phyloP scores from a whole-genome alignment of 2,329 filamentous ascomycete genomes.

The Colletotrichum echinochloae region DNA sequence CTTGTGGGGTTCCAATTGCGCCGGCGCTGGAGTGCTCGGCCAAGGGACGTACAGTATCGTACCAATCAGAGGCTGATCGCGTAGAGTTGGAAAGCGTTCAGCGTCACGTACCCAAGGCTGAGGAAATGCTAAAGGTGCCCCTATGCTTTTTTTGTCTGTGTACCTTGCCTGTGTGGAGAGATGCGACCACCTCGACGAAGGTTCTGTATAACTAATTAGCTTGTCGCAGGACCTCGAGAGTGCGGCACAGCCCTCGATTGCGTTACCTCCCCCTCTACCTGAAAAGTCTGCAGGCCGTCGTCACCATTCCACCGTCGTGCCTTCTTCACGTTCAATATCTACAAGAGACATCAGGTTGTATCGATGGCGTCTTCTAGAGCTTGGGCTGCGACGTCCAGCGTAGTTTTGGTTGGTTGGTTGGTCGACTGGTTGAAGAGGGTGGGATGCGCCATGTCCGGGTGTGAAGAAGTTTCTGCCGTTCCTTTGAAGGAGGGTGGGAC shows the following conservation, averaged over 20 bases:
- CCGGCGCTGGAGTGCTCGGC: conserved; percentile 35
- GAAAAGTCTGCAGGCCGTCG: background rate
- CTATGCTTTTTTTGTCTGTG: conserved; percentile 25
- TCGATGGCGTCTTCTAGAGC: conserved; percentile 8
- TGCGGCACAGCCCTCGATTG: conserved; percentile 13
- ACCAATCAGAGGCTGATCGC: conserved; percentile 51
- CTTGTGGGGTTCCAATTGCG: conserved; percentile 37
- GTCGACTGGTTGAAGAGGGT: background rate
- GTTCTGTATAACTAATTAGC: conserved; percentile 32
- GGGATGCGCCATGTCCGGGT: background rate
- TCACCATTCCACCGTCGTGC: background rate
- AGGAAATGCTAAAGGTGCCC: conserved; percentile 30
- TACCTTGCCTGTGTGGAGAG: conserved; percentile 30
- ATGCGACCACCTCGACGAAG: conserved; percentile 26
- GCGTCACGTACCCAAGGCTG: background rate
- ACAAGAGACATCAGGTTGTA: conserved; percentile 5
- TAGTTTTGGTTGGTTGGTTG: background rate
- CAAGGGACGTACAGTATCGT: conserved; percentile 47
- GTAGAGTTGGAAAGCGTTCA: conserved; percentile 43
- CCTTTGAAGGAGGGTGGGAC: background rate
- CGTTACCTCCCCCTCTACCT: conserved; percentile 22
- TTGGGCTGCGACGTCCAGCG: conserved; percentile 4
- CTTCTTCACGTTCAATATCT: conserved; percentile 11
- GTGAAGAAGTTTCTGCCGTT: conserved; percentile 4
- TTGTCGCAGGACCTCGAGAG: conserved; percentile 10